Conservation (phyloP, 1,139 yeast genomes). For the Taphrina sp. region DNA sequence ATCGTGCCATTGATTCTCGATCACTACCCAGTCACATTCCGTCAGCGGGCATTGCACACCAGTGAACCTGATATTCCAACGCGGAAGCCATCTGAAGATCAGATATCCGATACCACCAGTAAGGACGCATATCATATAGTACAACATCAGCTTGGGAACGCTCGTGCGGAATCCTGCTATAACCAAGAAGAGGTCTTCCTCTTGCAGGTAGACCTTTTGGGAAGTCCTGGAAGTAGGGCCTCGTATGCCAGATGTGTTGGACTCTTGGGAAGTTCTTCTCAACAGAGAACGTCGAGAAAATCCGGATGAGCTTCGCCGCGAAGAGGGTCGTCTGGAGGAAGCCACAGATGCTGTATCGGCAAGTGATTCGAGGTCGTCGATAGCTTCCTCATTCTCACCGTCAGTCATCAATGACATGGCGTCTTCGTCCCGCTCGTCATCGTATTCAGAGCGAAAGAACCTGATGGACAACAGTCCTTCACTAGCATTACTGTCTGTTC, state of each 20-base stretch:
- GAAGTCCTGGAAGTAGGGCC: slow-evolving; percentile 1
- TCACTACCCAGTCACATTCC: slow-evolving; percentile 84
- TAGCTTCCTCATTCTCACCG: slow-evolving; percentile 23
- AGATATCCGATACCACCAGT: slow-evolving; percentile 74
- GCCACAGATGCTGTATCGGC: slow-evolving; percentile 31
- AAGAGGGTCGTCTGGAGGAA: slow-evolving; percentile 16
- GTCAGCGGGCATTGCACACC: slow-evolving; percentile 72
- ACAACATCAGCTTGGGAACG: slow-evolving; percentile 50
- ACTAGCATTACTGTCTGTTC: slow-evolving; percentile 32
- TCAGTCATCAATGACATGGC: slow-evolving; percentile 26
- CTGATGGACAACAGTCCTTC: slow-evolving; percentile 30
- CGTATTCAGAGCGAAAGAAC: slow-evolving; percentile 33
- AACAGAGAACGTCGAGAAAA: slow-evolving; percentile 15
- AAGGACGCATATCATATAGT: slow-evolving; percentile 55
- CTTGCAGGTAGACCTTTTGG: slow-evolving; percentile 88
- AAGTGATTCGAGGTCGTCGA: slow-evolving; percentile 24
- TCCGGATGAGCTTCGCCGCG: slow-evolving; percentile 1
- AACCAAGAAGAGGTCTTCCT: slow-evolving; percentile 90
- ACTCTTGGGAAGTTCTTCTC: slow-evolving; percentile 16
- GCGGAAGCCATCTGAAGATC: slow-evolving; percentile 80
- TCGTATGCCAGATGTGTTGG: slow-evolving; percentile 9
- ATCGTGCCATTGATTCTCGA: slow-evolving; percentile 92
- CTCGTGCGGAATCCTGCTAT: slow-evolving; percentile 81
- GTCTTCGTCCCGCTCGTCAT: slow-evolving; percentile 32
- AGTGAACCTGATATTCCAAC: slow-evolving; percentile 62